These are phyloP conservation scores for Diplodia sapinea DNA, from an alignment of 2,329 filamentous ascomycete species.

Conservation along the genomic window DNA sequence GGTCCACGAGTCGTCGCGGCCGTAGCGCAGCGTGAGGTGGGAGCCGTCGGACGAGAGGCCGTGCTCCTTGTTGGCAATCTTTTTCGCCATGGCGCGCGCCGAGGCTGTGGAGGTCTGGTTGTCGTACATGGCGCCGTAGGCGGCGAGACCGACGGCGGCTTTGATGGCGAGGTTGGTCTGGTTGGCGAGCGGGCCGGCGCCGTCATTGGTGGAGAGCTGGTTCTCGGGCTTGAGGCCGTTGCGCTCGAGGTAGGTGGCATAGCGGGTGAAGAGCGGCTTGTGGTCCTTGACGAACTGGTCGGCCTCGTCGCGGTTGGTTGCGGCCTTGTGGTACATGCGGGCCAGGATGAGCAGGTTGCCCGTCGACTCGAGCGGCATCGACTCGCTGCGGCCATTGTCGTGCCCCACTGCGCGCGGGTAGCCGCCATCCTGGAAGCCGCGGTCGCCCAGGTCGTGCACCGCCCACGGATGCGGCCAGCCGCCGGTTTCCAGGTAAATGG, in stretches of 20 bases:
- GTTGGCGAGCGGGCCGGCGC: conserved; percentile 49
- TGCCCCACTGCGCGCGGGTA: conserved; percentile 52
- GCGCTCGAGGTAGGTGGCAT: conserved; percentile 50
- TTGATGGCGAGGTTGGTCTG: conserved; percentile 57
- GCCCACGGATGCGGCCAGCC: conserved; percentile 47
- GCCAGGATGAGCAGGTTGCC: conserved; percentile 50
- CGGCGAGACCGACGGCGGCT: conserved; percentile 54
- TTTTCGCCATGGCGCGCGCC: conserved; percentile 15
- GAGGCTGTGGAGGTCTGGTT: conserved; percentile 28
- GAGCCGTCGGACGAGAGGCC: conserved; percentile 39
- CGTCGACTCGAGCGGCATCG: conserved; percentile 52
- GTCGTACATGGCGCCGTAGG: conserved; percentile 50
- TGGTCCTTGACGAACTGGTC: conserved; percentile 40
- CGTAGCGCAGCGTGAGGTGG: conserved; percentile 48
- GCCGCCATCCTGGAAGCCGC: conserved; percentile 26
- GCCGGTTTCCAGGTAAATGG: conserved; percentile 50
- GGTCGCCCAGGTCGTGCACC: conserved; percentile 50
- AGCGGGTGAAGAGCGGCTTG: conserved; percentile 43
- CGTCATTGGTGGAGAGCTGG: conserved; percentile 54
- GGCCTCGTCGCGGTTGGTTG: conserved; percentile 46
- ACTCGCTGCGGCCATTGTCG: conserved; percentile 46
- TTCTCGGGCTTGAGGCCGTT: conserved; percentile 48
- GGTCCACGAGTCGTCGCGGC: conserved; percentile 45
- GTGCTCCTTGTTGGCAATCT: conserved; percentile 1
- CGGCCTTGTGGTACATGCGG: conserved; percentile 47